Evolutionary conservation across 208 protist species (phyloP).

Genomic region (Wallacemonas collosoma): DNA sequence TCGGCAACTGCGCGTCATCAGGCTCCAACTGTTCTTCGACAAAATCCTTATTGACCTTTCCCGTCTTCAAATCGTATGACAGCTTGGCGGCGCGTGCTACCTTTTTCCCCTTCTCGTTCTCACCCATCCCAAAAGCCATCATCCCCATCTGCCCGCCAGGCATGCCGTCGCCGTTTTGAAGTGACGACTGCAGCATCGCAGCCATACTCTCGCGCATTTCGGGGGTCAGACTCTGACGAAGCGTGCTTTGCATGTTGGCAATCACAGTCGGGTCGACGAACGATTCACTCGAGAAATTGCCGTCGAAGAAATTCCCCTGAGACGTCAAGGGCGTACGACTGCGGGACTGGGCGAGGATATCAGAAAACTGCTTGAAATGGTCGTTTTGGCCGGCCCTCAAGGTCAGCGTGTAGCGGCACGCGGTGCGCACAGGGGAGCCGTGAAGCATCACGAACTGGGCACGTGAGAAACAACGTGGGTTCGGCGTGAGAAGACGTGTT

Average conservation of each 20-base stretch:
- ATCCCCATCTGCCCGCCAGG: slow-evolving; percentile 72
- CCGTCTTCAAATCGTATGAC: slow-evolving; percentile 76
- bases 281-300: slow-evolving; percentile 59
- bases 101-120: slow-evolving; percentile 92
- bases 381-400: slow-evolving; percentile 24
- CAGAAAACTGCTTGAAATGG: slow-evolving; percentile 59
- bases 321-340: slow-evolving; percentile 13
- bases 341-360: slow-evolving; percentile 58
- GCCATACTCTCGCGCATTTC: slow-evolving; percentile 88
- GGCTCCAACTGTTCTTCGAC: slow-evolving; percentile 86
- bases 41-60: slow-evolving; percentile 87
- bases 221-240: slow-evolving; percentile 69
- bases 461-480: too few relatives aligned
- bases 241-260: slow-evolving; percentile 66
- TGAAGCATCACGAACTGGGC: slow-evolving; percentile 20
- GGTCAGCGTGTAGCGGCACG: background rate
- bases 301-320: slow-evolving; percentile 67
- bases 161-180: slow-evolving; percentile 60
- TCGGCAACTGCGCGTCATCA: slow-evolving; percentile 79
- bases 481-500: too few relatives aligned
- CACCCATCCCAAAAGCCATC: slow-evolving; percentile 91
- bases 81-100: slow-evolving; percentile 81
- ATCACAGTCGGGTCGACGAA: slow-evolving; percentile 67
- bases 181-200: slow-evolving; percentile 66
- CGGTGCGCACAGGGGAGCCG: background rate